Evolutionary conservation across 2,329 filamentous ascomycete genomes (phyloP).

Genomic region (Pseudogymnoascus destructans): DNA sequence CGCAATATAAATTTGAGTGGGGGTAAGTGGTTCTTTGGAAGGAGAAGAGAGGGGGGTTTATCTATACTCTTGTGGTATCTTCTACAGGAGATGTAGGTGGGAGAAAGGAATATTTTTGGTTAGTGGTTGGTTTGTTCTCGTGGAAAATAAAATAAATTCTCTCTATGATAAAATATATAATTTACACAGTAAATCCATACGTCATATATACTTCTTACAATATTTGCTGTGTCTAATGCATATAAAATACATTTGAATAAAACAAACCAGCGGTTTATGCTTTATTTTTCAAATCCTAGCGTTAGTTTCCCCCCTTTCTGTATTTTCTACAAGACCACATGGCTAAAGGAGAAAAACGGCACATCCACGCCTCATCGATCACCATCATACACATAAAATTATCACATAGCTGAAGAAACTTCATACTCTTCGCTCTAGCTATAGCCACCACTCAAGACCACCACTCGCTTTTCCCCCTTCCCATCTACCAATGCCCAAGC

Average conservation of each 20-base stretch:
- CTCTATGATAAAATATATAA: background rate
- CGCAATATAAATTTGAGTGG: background rate
- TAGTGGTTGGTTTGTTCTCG: background rate
- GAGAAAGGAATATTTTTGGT: too few species aligned
- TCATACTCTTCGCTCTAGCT: background rate
- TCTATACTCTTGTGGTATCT: background rate
- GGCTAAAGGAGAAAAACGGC: background rate
- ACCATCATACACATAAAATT: background rate
- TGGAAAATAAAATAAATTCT: background rate
- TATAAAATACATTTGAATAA: background rate
- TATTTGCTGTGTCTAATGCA: background rate
- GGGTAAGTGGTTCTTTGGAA: background rate
- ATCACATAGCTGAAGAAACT: background rate
- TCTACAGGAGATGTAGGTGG: background rate
- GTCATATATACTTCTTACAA: background rate
- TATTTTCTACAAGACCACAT: background rate
- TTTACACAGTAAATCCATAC: background rate
- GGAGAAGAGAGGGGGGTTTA: background rate
- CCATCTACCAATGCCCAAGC: background rate
- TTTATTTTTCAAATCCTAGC: background rate
- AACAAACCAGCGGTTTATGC: background rate
- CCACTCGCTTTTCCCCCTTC: background rate
- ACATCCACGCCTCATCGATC: background rate
- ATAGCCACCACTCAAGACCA: background rate
- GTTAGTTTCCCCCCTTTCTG: background rate